Evolutionary conservation across 176 grass and related monocot species (phyloP), one percentile per base, ranked within the genome.

Genomic region (Ensete glaucum): DNA sequence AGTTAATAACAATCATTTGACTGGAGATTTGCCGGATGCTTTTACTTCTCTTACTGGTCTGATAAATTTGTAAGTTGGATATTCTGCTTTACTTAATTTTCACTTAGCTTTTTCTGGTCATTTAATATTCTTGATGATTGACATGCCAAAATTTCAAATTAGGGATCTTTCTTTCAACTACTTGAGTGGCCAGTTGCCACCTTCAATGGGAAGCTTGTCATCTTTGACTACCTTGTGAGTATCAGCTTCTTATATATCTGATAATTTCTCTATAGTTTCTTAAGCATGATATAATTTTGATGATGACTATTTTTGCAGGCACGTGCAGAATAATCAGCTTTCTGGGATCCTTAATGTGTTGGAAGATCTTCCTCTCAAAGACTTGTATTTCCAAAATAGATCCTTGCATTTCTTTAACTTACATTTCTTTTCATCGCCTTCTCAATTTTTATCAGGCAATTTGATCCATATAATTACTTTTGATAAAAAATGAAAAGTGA

Each of bases 101-200:
- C 9, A 11, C 48, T 11, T 79, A 2, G 69, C 62, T 25, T 69
- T 78, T 23, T 70, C 25, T 75, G 53, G 3, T 79, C 52, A 10
- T 60, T 75, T 62, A 24, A 27, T 63, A 53, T 12, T 73, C 54
- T 63, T 56, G 55, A 82, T 77, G 82, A 22, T 66, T 49, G 67
- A 82, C 24, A 55, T 48, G 50, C 29, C 15, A 77, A 82, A 55
- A 72, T 76, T 84, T 65, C 75, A 66, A 73, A 76, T 29, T 72
- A 99, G 96, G 82, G 91, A 99, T 99, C 74, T 99, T 69, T 95
- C 96, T 76, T 85, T 74, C 2, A 99, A 99, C 81, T 95, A 95
- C 83, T 77, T 94, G 29, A 99, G 86, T 10, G 88, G 96, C 21
- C 82, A 76, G 2, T 79, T 99, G 74, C 91, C 96, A 23, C 78